Percentiles rank a stretch among this genome's conserved stretches.
Evolutionary conservation across 2,329 filamentous ascomycete species (phyloP).

Genomic region (Aspergillus tubingensis): DNA sequence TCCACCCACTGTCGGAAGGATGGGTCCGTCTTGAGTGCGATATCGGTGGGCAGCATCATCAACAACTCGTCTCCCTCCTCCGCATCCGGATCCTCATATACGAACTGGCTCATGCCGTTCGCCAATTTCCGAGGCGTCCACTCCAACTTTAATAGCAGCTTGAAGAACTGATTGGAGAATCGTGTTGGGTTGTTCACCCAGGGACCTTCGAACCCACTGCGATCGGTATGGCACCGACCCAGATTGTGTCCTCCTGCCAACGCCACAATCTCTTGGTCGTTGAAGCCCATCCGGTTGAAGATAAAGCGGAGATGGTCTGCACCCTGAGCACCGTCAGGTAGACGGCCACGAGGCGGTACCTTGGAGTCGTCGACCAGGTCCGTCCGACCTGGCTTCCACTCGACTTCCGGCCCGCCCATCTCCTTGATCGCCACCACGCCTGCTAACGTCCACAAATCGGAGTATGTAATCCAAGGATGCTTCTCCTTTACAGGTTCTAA

Average conservation of each 20-base stretch:
- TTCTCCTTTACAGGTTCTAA: conserved; percentile 62
- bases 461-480: conserved; percentile 66
- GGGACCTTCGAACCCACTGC: conserved; percentile 60
- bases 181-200: conserved; percentile 63
- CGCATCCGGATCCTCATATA: conserved; percentile 59
- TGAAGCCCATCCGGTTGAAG: conserved; percentile 63
- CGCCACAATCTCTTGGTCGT: conserved; percentile 62
- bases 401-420: conserved; percentile 61
- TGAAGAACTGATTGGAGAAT: conserved; percentile 61
- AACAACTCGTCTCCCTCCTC: conserved; percentile 54
- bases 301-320: conserved; percentile 58
- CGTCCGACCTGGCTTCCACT: conserved; percentile 61
- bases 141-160: conserved; percentile 52
- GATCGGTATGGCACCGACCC: conserved; percentile 57
- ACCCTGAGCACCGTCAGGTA: conserved; percentile 58
- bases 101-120: conserved; percentile 60
- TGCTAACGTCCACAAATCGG: conserved; percentile 66
- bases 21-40: conserved; percentile 58
- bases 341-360: conserved; percentile 58
- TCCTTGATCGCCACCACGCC: conserved; percentile 60
- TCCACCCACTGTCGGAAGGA: conserved; percentile 59
- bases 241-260: conserved; percentile 59
- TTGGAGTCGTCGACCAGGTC: conserved; percentile 64
- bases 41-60: conserved; percentile 69
- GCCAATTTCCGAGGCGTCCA: conserved; percentile 58